A percentile compares a stretch with the other conserved stretches of the same genome.
Conservation (phyloP, 768 basidiomycete species). For the Amanita exitialis region DNA sequence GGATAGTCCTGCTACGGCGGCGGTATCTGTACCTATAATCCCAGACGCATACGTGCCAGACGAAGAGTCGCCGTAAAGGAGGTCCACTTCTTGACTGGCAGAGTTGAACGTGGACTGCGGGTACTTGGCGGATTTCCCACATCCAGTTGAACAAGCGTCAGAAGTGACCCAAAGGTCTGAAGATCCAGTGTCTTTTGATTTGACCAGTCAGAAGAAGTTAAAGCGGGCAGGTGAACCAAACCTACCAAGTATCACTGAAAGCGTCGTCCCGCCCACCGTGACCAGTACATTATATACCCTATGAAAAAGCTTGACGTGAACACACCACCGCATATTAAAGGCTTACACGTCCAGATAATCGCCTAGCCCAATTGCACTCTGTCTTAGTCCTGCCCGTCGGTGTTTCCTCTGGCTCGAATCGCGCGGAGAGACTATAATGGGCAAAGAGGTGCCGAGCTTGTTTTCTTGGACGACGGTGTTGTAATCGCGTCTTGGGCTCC, state of each 20-base stretch:
- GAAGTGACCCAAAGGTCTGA: constrained; percentile 71
- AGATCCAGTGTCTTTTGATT: constrained; percentile 56
- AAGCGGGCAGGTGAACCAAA: constrained; percentile 5
- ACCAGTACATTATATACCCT: constrained; percentile 55
- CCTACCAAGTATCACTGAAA: constrained; percentile 53
- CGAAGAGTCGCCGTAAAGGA: constrained; percentile 62
- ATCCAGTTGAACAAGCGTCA: constrained; percentile 39
- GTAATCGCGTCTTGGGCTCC: background rate
- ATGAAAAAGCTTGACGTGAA: background rate
- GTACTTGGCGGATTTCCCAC: constrained; percentile 32
- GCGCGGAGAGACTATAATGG: constrained; percentile 19
- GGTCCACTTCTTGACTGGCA: constrained; percentile 31
- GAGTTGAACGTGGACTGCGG: constrained; percentile 38
- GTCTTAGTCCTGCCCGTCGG: constrained; percentile 17
- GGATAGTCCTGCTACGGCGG: constrained; percentile 42
- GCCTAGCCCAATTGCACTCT: constrained; percentile 42
- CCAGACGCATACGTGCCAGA: constrained; percentile 65
- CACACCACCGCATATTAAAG: background rate
- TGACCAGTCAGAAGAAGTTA: background rate
- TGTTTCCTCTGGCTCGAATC: constrained; percentile 11
- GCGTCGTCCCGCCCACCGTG: constrained; percentile 38
- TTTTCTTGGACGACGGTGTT: constrained; percentile 10
- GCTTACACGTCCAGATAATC: constrained; percentile 55
- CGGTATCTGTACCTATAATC: constrained; percentile 47
- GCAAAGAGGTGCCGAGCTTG: constrained; percentile 25